These are phyloP conservation scores for Carnegiea gigantea DNA, from an alignment of 179 eudicot genomes.

Conservation along the genomic window DNA sequence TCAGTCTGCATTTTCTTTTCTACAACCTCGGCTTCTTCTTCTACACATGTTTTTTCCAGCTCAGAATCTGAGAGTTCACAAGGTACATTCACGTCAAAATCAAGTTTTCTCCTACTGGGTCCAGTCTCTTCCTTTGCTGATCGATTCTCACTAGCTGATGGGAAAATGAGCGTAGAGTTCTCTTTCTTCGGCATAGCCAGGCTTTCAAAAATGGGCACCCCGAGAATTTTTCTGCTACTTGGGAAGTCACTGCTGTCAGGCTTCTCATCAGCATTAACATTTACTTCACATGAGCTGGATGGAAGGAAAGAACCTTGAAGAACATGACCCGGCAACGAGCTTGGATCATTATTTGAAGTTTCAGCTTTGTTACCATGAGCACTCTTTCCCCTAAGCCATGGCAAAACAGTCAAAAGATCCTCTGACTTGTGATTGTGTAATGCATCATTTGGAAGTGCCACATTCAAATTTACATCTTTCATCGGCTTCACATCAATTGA, in stretches of 20 bases:
- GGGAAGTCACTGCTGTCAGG: slow-evolving; percentile 25
- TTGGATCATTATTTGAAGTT: slow-evolving; percentile 29
- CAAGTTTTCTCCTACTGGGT: slow-evolving; percentile 37
- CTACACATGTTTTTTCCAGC: slow-evolving; percentile 25
- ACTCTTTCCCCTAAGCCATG: slow-evolving; percentile 66
- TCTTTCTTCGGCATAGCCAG: slow-evolving; percentile 40
- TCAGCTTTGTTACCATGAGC: slow-evolving; percentile 30
- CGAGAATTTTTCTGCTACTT: slow-evolving; percentile 51
- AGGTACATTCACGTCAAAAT: slow-evolving; percentile 75
- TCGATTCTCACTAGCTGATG: slow-evolving; percentile 30
- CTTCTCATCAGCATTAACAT: slow-evolving; percentile 5
- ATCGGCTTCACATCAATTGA: slow-evolving; percentile 37
- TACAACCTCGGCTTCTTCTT: slow-evolving; percentile 28
- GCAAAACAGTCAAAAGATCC: slow-evolving; percentile 41
- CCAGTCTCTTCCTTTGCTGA: slow-evolving; percentile 30
- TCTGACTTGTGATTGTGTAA: slow-evolving; percentile 31
- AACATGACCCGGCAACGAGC: neutral
- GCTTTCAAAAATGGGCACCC: slow-evolving; percentile 59
- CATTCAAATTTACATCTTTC: slow-evolving; percentile 61
- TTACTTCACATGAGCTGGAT: too few species aligned
- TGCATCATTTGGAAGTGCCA: slow-evolving; percentile 40
- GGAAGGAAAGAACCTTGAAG: too few species aligned
- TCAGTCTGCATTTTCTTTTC: slow-evolving; percentile 39
- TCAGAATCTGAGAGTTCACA: slow-evolving; percentile 53
- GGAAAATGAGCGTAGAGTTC: slow-evolving; percentile 27